Conservation (phyloP, 768 basidiomycete species). For the Pleurotus tuber-regium region DNA sequence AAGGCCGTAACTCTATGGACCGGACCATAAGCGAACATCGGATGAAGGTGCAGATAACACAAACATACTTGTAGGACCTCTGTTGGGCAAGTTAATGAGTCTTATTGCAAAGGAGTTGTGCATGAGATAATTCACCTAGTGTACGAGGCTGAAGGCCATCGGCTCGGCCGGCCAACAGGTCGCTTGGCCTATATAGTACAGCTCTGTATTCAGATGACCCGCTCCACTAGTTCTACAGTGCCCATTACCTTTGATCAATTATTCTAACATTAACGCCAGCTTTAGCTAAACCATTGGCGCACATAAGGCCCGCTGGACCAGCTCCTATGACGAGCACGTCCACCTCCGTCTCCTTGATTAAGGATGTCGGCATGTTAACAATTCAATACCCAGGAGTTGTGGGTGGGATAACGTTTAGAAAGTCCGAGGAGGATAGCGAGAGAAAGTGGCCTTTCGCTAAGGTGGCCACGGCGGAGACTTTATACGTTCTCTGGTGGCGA, state of each 20-base stretch:
- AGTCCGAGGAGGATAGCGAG: not conserved
- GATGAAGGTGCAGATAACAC: not conserved
- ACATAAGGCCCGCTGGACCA: slow-evolving; percentile 65
- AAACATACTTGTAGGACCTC: slow-evolving; percentile 61
- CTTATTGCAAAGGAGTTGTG: not conserved
- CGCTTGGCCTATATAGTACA: slow-evolving; percentile 43
- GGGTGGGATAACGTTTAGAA: not conserved
- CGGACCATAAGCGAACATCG: not conserved
- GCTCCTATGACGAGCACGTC: slow-evolving; percentile 66
- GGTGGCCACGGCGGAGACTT: not conserved
- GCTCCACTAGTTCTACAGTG: slow-evolving; percentile 7
- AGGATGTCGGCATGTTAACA: slow-evolving; percentile 21
- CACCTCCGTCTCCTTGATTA: slow-evolving; percentile 35
- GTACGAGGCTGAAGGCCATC: slow-evolving; percentile 60
- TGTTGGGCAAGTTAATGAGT: slow-evolving; percentile 28
- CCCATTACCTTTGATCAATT: slow-evolving; percentile 59
- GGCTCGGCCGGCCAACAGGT: slow-evolving; percentile 53
- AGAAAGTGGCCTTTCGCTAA: slow-evolving; percentile 1
- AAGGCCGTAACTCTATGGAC: slow-evolving; percentile 69
- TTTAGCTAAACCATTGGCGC: slow-evolving; percentile 55
- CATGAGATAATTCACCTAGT: slow-evolving; percentile 17
- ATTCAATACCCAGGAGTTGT: not conserved
- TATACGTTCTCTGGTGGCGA: not conserved
- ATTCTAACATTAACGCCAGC: slow-evolving; percentile 60
- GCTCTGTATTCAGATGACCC: not conserved